Base-by-base conservation (phyloP, 495 filamentous ascomycete species). In the Podospora conica region DNA sequence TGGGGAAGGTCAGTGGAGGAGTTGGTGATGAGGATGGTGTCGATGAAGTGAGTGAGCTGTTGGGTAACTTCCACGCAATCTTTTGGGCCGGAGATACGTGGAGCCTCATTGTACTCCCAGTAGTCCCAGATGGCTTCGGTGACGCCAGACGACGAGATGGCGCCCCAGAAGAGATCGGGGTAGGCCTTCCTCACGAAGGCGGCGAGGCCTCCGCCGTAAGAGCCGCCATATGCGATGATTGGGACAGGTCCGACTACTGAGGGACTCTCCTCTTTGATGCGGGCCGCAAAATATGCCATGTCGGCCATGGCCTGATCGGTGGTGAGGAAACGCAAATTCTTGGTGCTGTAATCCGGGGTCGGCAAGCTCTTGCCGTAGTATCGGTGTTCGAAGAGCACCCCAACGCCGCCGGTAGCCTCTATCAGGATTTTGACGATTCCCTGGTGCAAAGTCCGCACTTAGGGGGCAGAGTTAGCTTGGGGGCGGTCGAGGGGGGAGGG, bases 301-400 rank as follows among this genome's bases (percentile, higher is more conserved):
- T 93, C 90, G 9, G 88, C 89, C 18, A 93, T 65, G 0, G 88
- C 85, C 68, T 93, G 90, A 59, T 91, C 87, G 7, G 89, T 93
- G 1, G 87, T 87, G 70, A 93, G 79, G 78, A 91, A 92, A 1
- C 89, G 85, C 66, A 93, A 74, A 69, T 80, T 91, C 69, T 86
- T 78, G 0, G 83, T 87, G 58, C 84, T 86, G 55, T 90, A 76
- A 71, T 89, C 79, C 9, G 76, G 66, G 0, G 78, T 79, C 0
- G 88, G 87, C 61, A 84, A 83, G 71, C 86, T 89, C 21, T 71
- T 77, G 7, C 89, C 89, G 65, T 91, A 91, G 78, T 91, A 91
- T 24, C 88, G 82, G 68, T 91, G 90, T 75, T 93, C 90, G 18
- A 92, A 79, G 62, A 93, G 84, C 27, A 93, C 89, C 1, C 85